Base-by-base conservation (phyloP, 306 rosid species). In the Quillaja saponaria region DNA sequence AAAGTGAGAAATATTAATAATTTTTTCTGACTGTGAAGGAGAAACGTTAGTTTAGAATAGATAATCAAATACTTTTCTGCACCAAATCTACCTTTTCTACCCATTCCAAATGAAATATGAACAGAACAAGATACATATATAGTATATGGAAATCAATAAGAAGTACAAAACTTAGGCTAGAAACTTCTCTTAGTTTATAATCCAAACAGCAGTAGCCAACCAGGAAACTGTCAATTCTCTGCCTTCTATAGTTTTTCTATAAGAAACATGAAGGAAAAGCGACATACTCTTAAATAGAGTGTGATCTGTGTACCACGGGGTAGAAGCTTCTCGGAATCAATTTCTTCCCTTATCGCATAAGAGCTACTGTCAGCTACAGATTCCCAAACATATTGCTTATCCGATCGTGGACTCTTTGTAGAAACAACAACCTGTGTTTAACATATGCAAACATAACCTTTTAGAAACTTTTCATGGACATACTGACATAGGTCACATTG, bases 371-470 rank as follows among this genome's bases (percentile, higher is more conserved):
- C 96, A 16, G 99, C 97, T 13, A 48, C 78, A 58, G 96, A 80
- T 80, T 89, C 97, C 99, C 97, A 94, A 38, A 83, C 79, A 66
- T 80, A 94, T 28, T 94, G 97, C 86, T 81, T 89, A 64, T 90
- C 96, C 13, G 97, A 94, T 74, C 71, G 81, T 46, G 99, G 99
- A 80, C 96, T 94, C 73, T 90, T 94, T 1, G 99, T 94, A 74
- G 97, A 83, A 25, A 94, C 99, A 62, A 85, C 90, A 19, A 94
- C 88, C 97, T 87, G 68, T 7, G 61, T 47, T 66, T 35, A 42
- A 35, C 61, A 71, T n/a, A n/a, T n/a, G n/a, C n/a, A n/a, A n/a
- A n/a, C 12, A 4, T 25, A 25, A 1, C 31, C 4, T 25, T 25
- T 25, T 25, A 8, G 13, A 39, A 39, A 39, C 13, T 39, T 8